A percentile compares a stretch with the other conserved stretches of the same genome.
Conservation (phyloP, 2,329 filamentous ascomycete genomes). For the Graphilbum sp. region DNA sequence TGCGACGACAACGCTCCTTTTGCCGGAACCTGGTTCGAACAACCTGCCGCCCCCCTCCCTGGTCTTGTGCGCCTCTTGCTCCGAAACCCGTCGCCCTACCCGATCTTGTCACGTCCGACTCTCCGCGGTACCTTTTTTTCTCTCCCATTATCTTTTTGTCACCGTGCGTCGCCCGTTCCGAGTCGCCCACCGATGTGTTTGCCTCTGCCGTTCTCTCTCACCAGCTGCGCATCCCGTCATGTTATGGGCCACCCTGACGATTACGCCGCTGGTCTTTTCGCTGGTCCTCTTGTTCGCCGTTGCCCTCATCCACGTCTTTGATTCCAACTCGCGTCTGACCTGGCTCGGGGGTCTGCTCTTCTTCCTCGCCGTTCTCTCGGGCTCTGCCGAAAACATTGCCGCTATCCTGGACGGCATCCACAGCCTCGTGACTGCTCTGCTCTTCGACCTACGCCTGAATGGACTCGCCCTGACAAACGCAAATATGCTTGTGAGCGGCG, state of each 20-base stretch:
- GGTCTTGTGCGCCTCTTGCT: no score
- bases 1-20: no score
- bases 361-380: conserved; percentile 23
- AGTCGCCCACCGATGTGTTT: neutral
- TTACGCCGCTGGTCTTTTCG: conserved; percentile 23
- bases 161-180: neutral
- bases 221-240: conserved; percentile 20
- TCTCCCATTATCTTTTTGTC: neutral
- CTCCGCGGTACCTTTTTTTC: neutral
- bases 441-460: conserved; percentile 27
- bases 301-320: conserved; percentile 27
- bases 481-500: conserved; percentile 37
- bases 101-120: neutral
- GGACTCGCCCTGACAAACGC: conserved; percentile 30
- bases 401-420: conserved; percentile 19
- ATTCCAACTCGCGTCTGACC: conserved; percentile 26
- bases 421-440: conserved; percentile 16
- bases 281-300: conserved; percentile 25
- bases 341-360: conserved; percentile 23
- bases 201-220: neutral
- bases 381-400: conserved; percentile 23
- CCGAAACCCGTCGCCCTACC: neutral
- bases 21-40: no score
- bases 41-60: no score
- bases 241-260: conserved; percentile 32